Base-by-base conservation (phyloP, 2,329 filamentous ascomycete genomes). In the Aphanoascus verrucosus region DNA sequence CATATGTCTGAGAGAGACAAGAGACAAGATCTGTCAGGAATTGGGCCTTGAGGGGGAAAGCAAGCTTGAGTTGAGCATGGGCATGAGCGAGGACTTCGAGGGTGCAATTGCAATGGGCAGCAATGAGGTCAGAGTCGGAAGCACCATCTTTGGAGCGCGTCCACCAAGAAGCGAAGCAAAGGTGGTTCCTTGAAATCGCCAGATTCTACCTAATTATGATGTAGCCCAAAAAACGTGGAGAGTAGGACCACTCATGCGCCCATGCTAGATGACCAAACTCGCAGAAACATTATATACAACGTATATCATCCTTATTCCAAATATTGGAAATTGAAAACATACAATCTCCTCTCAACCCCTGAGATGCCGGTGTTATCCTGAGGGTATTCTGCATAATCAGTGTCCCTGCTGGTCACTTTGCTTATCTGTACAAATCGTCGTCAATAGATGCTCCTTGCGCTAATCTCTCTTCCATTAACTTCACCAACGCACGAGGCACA, bases 1-100 rank as follows among this genome's bases (percentile, higher is more conserved):
- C 66, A 68, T 82, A 3, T 67, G 72, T 3, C 69, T 98, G 64
- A 75, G 73, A 49, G 77, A 84, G 63, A 83, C 86, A 65, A 75
- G 87, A 53, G 86, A 94, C 66, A 69, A 80, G 12, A 81, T 96
- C 1, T 79, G 77, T 1, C 64, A 71, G 63, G 84, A 83, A 60
- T 63, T 90, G 49, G 80, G 75, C 0, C 60, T 81, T 40, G 66
- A 73, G 14, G 66, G 59, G 3, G 59, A 58, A 2, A 65, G 74
- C 14, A 76, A 77, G 56, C 66, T 96, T 62, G 89, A 96, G 74
- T 69, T 97, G 70, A 96, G 90, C 70, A 98, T 98, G 91, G 91
- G 91, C 5, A 98, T 98, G 93, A 96, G 89, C 66, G 83, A 88
- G 64, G 93, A 98, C 69, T 98, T 91, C 68, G 90, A 95, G 73